Evolutionary conservation across 1,139 yeast species (phyloP), one percentile per base, ranked within the genome.

Genomic region (Sugiyamaella grinbergsii): DNA sequence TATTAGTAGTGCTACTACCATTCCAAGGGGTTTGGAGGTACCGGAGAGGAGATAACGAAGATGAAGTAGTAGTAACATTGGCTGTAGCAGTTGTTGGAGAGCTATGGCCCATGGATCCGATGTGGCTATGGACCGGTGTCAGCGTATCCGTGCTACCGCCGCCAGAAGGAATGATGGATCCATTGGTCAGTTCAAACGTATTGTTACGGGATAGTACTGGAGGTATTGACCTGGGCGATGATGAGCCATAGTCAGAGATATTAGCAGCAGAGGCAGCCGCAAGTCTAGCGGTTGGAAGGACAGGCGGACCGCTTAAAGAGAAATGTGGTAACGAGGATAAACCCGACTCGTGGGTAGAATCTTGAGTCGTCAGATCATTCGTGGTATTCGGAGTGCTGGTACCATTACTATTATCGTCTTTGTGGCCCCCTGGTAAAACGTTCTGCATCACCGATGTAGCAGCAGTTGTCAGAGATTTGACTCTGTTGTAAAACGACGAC

Each of bases 381-480:
- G 23, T 13, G 6, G 24, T 20, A 8, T 13, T 18, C 7, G 40
- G 6, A 22, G 13, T 36, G n/a, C 28, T 7, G 2, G 40, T 20
- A 22, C 16, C 13, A 36, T 4, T 18, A 22, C 7, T 52, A 33
- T 32, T 34, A 38, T 31, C 33, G 43, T 41, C 37, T 38, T 40
- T 28, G 26, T 41, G 46, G 13, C 24, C 33, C 18, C 49, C 43
- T 22, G 63, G 65, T 8, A 64, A 53, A 1, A 62, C 68, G 39
- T 58, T 58, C 10, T 59, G 57, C 49, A 64, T 61, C 16, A 60
- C 66, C 16, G 57, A 54, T 11, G 63, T 57, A 2, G 68, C 68
- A 13, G 65, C 67, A 11, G 57, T 52, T 10, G 59, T 60, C 20
- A 59, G 44, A n/a, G 63, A 58, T 36, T 57, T 56, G 53, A 65